These are phyloP conservation scores for Botryotinia calthae DNA, from an alignment of 2,329 filamentous ascomycete species.

Conservation along the genomic window DNA sequence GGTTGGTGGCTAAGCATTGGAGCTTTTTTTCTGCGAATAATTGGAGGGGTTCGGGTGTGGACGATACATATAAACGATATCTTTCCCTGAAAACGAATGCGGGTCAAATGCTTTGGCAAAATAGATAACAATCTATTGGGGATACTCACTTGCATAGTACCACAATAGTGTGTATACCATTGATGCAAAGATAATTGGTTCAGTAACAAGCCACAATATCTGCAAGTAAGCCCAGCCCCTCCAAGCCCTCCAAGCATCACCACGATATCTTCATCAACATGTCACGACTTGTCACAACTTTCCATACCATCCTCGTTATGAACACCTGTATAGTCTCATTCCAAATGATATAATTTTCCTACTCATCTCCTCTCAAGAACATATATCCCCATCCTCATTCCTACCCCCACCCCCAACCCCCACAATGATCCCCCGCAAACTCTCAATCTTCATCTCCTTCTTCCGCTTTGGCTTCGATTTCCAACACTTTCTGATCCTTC, in stretches of 20 bases:
- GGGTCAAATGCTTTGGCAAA: background rate
- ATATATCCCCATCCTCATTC: background rate
- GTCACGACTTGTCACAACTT: background rate
- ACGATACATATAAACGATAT: background rate
- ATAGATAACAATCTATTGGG: background rate
- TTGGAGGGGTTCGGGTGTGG: background rate
- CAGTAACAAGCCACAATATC: background rate
- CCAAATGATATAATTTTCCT: background rate
- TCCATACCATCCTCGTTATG: background rate
- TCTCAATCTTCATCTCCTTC: background rate
- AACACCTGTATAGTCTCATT: background rate
- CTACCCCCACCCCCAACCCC: too few species aligned
- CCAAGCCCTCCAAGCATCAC: background rate
- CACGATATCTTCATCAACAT: background rate
- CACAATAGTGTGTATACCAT: background rate
- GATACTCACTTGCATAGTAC: background rate
- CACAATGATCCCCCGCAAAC: background rate
- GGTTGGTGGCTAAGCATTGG: background rate
- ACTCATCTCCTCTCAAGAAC: too few species aligned
- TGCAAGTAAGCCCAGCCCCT: background rate
- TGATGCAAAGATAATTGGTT: background rate
- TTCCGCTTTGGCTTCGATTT: background rate
- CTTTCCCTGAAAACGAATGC: background rate
- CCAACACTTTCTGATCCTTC: background rate
- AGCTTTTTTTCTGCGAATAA: background rate